phyloP scores from a whole-genome alignment of 306 rosid genomes.

The Neltuma alba region DNA sequence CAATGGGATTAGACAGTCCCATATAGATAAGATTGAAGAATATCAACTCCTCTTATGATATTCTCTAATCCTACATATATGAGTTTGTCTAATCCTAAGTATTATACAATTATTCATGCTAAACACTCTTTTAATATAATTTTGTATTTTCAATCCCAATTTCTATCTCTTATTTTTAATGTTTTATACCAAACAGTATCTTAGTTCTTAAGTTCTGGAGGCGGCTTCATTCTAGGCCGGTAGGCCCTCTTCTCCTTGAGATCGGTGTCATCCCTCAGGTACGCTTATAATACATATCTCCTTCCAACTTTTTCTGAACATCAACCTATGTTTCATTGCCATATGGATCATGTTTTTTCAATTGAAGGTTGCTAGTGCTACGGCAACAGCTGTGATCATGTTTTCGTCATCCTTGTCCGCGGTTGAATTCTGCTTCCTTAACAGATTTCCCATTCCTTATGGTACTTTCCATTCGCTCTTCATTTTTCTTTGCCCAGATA shows the following conservation, averaged over 20 bases:
- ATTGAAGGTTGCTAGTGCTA: conserved; percentile 86
- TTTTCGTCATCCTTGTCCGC: conserved; percentile 86
- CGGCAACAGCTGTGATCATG: conserved; percentile 93
- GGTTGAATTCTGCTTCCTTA: conserved; percentile 82
- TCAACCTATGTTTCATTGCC: neutral
- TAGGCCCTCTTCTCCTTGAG: conserved; percentile 88
- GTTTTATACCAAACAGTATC: no score
- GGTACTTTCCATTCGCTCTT: conserved; percentile 49
- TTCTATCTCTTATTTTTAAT: no score
- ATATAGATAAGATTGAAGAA: no score
- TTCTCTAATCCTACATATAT: no score
- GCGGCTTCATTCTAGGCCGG: conserved; percentile 82
- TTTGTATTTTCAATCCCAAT: no score
- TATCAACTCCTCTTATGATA: no score
- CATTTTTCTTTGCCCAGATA: neutral
- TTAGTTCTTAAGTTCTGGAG: conserved; percentile 85
- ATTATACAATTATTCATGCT: no score
- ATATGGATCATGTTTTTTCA: no score
- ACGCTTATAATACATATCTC: neutral
- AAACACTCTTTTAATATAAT: no score
- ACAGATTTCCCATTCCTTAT: conserved; percentile 84
- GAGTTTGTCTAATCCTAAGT: no score
- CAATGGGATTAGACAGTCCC: no score
- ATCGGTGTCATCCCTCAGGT: conserved; percentile 94
- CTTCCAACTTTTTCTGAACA: neutral